These are phyloP conservation scores for Mycena vitilis DNA, from an alignment of 768 basidiomycete genomes.

Conservation along the genomic window DNA sequence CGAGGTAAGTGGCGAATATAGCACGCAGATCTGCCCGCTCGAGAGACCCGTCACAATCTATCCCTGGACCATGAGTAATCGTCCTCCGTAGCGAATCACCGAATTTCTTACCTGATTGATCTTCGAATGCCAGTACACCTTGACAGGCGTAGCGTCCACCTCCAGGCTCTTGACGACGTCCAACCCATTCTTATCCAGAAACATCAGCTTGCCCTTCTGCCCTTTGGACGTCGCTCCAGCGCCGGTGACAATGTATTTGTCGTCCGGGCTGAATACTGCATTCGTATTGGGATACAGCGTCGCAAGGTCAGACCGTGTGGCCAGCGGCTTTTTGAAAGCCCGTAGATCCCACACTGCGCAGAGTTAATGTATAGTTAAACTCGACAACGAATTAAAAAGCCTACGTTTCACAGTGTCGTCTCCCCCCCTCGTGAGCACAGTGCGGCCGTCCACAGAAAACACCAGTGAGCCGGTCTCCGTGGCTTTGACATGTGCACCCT, in stretches of 20 bases:
- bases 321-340: slow-evolving; percentile 90
- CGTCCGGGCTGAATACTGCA: slow-evolving; percentile 95
- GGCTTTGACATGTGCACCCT: slow-evolving; percentile 88
- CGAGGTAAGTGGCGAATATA: slow-evolving; percentile 93
- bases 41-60: slow-evolving; percentile 91
- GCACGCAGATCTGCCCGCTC: slow-evolving; percentile 86
- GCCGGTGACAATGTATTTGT: slow-evolving; percentile 89
- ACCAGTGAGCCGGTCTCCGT: slow-evolving; percentile 89
- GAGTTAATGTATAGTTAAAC: slow-evolving; percentile 9
- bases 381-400: slow-evolving; percentile 47
- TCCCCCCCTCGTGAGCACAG: slow-evolving; percentile 89
- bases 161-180: slow-evolving; percentile 75
- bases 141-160: slow-evolving; percentile 85
- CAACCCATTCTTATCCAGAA: slow-evolving; percentile 77
- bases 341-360: slow-evolving; percentile 92
- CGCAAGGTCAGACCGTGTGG: slow-evolving; percentile 68
- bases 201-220: slow-evolving; percentile 76
- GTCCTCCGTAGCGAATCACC: slow-evolving; percentile 16
- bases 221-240: slow-evolving; percentile 75
- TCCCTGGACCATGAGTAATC: slow-evolving; percentile 12
- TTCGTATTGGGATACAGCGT: slow-evolving; percentile 94
- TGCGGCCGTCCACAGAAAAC: slow-evolving; percentile 90
- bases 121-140: slow-evolving; percentile 93
- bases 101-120: slow-evolving; percentile 86
- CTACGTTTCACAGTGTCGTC: slow-evolving; percentile 96